A percentile compares a stretch with the other conserved stretches of the same genome.
phyloP scores from a whole-genome alignment of 108 stramenopile species.

The Heterococcus sp. region DNA sequence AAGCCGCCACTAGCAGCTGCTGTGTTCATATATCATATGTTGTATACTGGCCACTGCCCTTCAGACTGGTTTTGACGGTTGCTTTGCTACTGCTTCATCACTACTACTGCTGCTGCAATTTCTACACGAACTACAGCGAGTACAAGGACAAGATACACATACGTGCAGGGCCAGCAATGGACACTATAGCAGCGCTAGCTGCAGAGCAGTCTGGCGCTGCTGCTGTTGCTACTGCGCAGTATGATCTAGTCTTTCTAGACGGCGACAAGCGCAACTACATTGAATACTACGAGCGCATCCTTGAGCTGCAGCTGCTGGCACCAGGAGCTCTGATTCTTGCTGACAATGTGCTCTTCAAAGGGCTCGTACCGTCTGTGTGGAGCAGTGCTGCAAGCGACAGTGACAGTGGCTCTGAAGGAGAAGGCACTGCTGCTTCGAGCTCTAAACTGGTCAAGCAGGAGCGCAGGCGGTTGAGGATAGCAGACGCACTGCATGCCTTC shows the following conservation, averaged over 20 bases:
- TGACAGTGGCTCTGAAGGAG: neutral
- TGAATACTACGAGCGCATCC: constrained; percentile 39
- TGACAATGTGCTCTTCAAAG: constrained; percentile 54
- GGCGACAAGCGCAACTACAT: constrained; percentile 39
- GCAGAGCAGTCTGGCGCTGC: no score
- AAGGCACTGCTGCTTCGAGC: no score
- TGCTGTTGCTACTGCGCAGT: neutral
- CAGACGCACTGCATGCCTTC: constrained; percentile 14
- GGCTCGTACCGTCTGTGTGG: constrained; percentile 20
- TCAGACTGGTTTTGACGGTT: no score
- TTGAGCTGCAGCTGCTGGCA: constrained; percentile 19
- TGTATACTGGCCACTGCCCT: no score
- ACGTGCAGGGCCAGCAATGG: neutral
- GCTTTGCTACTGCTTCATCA: no score
- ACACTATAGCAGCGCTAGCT: neutral
- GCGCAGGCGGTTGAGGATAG: constrained; percentile 24
- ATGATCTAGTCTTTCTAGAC: constrained; percentile 44
- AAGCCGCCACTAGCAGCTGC: no score
- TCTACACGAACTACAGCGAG: no score
- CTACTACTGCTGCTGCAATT: no score
- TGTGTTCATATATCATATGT: no score
- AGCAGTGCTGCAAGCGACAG: no score
- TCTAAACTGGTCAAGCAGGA: neutral
- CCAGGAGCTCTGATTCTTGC: constrained; percentile 34
- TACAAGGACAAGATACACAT: neutral